A percentile compares a stretch with the other conserved stretches of the same genome.
These are phyloP conservation scores for Globisporangium apiculatum DNA, from an alignment of 352 stramenopile genomes.

Conservation along the genomic window DNA sequence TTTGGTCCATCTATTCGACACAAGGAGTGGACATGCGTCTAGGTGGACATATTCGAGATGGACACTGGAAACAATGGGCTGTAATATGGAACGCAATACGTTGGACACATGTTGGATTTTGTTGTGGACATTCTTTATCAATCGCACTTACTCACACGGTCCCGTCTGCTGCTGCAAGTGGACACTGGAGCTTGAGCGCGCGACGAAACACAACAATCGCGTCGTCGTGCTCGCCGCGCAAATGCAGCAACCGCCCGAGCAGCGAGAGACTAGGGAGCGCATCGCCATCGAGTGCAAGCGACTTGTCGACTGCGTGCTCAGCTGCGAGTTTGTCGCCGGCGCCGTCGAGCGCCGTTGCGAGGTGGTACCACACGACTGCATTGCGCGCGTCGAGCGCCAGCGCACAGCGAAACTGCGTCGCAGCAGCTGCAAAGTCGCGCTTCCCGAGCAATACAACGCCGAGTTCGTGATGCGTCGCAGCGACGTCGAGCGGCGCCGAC, in stretches of 20 bases:
- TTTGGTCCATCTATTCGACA: neutral
- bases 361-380: constrained; percentile 38
- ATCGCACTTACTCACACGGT: too few species aligned
- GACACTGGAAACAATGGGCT: neutral
- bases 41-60: constrained; percentile 3
- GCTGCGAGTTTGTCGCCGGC: constrained; percentile 27
- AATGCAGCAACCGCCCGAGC: constrained; percentile 52
- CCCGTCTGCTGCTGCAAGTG: too few species aligned
- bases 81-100: too few species aligned
- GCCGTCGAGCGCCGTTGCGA: constrained; percentile 58
- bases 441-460: constrained; percentile 39
- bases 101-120: too few species aligned
- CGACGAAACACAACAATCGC: constrained; percentile 57
- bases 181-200: constrained; percentile 48
- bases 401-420: constrained; percentile 32
- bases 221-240: constrained; percentile 59
- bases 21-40: neutral
- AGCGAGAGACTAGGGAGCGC: constrained; percentile 54
- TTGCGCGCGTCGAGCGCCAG: constrained; percentile 30
- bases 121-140: too few species aligned
- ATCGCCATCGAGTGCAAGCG: constrained; percentile 33
- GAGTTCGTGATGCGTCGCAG: constrained; percentile 41
- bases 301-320: constrained; percentile 42
- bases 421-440: constrained; percentile 31
- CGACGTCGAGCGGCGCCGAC: constrained; percentile 33